phyloP scores from a whole-genome alignment of 2,329 filamentous ascomycete species.

The Hypomyces rosellus region DNA sequence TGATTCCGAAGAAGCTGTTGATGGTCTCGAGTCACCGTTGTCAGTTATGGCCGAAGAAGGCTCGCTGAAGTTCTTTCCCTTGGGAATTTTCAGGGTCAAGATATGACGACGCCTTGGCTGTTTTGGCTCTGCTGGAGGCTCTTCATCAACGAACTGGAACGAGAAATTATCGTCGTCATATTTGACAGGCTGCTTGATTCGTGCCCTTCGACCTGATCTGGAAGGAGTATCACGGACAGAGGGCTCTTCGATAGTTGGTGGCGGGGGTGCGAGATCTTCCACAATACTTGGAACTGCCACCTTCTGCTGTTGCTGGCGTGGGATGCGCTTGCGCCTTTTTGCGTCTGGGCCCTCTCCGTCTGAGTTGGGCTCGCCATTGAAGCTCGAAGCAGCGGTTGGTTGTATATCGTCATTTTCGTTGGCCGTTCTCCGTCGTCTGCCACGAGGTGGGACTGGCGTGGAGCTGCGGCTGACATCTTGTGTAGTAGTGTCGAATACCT shows the following conservation, averaged over 20 bases:
- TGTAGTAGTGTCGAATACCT: slow-evolving; percentile 44
- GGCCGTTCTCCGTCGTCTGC: slow-evolving; percentile 27
- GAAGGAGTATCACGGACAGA: slow-evolving; percentile 6
- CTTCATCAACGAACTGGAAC: slow-evolving; percentile 21
- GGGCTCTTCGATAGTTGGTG: slow-evolving; percentile 10
- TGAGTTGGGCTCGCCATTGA: slow-evolving; percentile 28
- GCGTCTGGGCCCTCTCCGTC: slow-evolving; percentile 24
- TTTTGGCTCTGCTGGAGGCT: slow-evolving; percentile 20
- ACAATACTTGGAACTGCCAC: slow-evolving; percentile 16
- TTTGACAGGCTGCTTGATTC: slow-evolving; percentile 19
- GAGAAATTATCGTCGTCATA: slow-evolving; percentile 23
- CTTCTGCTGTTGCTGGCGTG: slow-evolving; percentile 18
- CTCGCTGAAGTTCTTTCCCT: slow-evolving; percentile 33
- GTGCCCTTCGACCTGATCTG: slow-evolving; percentile 21
- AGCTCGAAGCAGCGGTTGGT: slow-evolving; percentile 23
- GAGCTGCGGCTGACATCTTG: slow-evolving; percentile 46
- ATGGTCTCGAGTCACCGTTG: slow-evolving; percentile 44
- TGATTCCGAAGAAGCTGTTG: slow-evolving; percentile 47
- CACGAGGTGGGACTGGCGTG: slow-evolving; percentile 37
- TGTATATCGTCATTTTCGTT: slow-evolving; percentile 24
- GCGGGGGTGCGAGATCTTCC: slow-evolving; percentile 20
- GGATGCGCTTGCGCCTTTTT: slow-evolving; percentile 24
- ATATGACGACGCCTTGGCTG: slow-evolving; percentile 27
- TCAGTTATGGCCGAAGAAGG: slow-evolving; percentile 30
- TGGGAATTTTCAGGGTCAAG: slow-evolving; percentile 35